Evolutionary conservation across 495 filamentous ascomycete species (phyloP).

Genomic region (Neurospora sp.): DNA sequence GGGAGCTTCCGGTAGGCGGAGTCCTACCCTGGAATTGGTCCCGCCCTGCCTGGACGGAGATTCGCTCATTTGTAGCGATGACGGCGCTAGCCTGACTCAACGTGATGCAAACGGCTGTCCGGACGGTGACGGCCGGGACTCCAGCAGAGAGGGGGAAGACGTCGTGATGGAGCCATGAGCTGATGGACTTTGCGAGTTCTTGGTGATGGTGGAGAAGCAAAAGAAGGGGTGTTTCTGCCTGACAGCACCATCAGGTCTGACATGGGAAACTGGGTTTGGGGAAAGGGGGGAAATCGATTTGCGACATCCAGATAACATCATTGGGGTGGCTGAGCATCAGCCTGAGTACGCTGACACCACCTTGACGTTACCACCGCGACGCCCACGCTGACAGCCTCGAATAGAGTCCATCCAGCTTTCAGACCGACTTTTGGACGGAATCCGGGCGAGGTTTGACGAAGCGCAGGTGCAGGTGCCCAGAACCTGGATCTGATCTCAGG

Average conservation of each 20-base stretch:
- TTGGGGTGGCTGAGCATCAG: background rate
- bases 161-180: background rate
- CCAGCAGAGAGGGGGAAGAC: background rate
- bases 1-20: constrained; percentile 16
- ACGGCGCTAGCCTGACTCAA: constrained; percentile 21
- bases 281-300: background rate
- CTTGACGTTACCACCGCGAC: background rate
- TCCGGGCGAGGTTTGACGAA: background rate
- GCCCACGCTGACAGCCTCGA: background rate
- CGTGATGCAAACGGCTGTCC: background rate
- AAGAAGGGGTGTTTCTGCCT: background rate
- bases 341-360: background rate
- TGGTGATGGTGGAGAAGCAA: background rate
- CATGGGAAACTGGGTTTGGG: background rate
- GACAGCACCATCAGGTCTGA: background rate
- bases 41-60: constrained; percentile 8
- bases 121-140: background rate
- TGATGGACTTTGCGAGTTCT: background rate
- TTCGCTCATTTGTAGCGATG: constrained; percentile 9
- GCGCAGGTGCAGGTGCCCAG: background rate
- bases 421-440: background rate
- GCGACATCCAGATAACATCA: background rate
- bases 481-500: background rate
- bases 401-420: background rate
- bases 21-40: constrained; percentile 5